Evolutionary conservation across 1,284 basidiomycete species (phyloP), one percentile per base, ranked within the genome.

Genomic region (Boletus albobrunnescens): DNA sequence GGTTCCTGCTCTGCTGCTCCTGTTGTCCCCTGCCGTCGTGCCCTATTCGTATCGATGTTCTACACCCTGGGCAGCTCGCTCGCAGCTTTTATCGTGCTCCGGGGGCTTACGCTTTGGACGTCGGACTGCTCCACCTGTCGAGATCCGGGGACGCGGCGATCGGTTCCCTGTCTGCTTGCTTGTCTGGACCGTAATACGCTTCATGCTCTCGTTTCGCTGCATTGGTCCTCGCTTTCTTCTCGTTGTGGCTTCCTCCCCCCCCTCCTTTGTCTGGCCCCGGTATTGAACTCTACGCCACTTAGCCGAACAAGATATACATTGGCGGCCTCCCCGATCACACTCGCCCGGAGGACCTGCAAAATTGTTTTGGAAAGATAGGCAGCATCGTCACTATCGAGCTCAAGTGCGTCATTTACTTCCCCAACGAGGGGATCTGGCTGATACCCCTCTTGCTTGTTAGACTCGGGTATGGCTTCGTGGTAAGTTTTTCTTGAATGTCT

Each of bases 251-350:
- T 61, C 14, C 28, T 12, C 28, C 30, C 71, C 71, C 63, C 51
- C 37, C 60, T 59, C n/a, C n/a, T n/a, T 75, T 74, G 68, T 64
- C 63, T 65, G 65, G 61, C 50, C 55, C 35, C 55, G 71, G 75
- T 82, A 78, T 84, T 84, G 71, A 84, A 39, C 74, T 69, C 74
- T 79, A 68, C 79, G 73, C 76, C 73, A 72, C 76, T 56, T 69
- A 91, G 87, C 84, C 86, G 70, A 90, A 90, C 73, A 91, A 91
- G 73, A 84, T 91, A 67, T 91, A 91, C 65, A 82, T 91, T 63
- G 88, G 88, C 61, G 88, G 88, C 56, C 77, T 91, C 53, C 89
- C 88, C 51, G 86, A 89, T 68, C 77, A 88, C 57, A 91, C 88
- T 45, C 83, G 84, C 55, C 77, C 82, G 68, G 87, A 89, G 70